Evolutionary conservation across 2,329 filamentous ascomycete species (phyloP).

Genomic region (Xylariaceae sp.): DNA sequence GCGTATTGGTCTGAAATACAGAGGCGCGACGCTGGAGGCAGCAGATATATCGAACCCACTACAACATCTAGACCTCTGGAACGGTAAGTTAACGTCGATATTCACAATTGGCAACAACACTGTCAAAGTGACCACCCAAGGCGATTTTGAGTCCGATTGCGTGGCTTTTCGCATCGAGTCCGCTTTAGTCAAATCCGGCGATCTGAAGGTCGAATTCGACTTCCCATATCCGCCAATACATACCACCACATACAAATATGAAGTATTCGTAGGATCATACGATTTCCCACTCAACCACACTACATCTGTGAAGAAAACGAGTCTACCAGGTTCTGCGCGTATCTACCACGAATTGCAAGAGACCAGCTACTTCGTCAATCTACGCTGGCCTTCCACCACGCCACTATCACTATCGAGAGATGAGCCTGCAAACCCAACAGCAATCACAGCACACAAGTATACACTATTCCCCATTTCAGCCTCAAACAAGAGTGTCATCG

Average conservation of each 20-base stretch:
- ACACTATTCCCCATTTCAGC: slow-evolving; percentile 21
- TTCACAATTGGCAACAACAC: slow-evolving; percentile 30
- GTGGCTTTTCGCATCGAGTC: slow-evolving; percentile 37
- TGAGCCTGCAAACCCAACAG: slow-evolving; percentile 22
- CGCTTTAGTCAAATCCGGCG: slow-evolving; percentile 29
- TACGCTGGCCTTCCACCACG: slow-evolving; percentile 29
- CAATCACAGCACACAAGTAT: slow-evolving; percentile 32
- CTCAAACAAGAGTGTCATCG: slow-evolving; percentile 9
- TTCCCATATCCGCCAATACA: slow-evolving; percentile 41
- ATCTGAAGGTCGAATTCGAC: slow-evolving; percentile 37
- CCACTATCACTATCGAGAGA: slow-evolving; percentile 22
- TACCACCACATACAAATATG: slow-evolving; percentile 39
- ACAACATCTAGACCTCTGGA: slow-evolving; percentile 37
- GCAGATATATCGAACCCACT: slow-evolving; percentile 26
- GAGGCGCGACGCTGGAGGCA: slow-evolving; percentile 27
- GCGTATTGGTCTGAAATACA: slow-evolving; percentile 38
- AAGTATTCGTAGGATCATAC: slow-evolving; percentile 40
- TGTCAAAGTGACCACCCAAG: slow-evolving; percentile 35
- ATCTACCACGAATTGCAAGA: slow-evolving; percentile 37
- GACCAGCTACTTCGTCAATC: slow-evolving; percentile 37
- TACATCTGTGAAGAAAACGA: slow-evolving; percentile 25
- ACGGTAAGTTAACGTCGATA: slow-evolving; percentile 35
- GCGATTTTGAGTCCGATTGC: slow-evolving; percentile 37
- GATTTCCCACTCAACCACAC: slow-evolving; percentile 38
- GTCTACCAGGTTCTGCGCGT: slow-evolving; percentile 20